phyloP scores from a whole-genome alignment of 2,329 filamentous ascomycete species.

The Sarocladiaceae sp. region DNA sequence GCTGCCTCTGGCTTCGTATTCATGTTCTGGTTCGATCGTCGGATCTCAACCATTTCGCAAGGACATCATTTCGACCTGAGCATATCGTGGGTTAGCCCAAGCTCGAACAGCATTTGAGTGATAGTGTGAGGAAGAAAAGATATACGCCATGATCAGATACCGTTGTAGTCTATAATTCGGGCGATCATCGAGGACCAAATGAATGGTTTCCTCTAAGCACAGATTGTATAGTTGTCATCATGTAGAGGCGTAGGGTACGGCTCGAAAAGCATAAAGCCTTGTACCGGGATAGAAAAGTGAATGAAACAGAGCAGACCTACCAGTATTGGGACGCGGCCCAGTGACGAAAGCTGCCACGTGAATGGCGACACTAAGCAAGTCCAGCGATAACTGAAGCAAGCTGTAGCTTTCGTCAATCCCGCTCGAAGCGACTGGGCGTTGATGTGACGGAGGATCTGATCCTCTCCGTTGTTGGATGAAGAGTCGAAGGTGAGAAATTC shows the following conservation, averaged over 20 bases:
- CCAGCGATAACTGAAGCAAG: too few species aligned
- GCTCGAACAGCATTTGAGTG: too few species aligned
- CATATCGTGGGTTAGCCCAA: slow-evolving; percentile 11
- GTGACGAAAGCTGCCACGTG: too few species aligned
- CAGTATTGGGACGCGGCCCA: too few species aligned
- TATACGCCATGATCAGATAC: slow-evolving; percentile 67
- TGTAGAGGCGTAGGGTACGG: slow-evolving; percentile 15
- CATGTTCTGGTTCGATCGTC: slow-evolving; percentile 1
- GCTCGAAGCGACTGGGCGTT: too few species aligned
- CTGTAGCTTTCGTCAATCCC: too few species aligned
- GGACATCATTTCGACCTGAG: slow-evolving; percentile 41
- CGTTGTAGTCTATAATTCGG: slow-evolving; percentile 85
- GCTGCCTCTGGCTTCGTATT: background rate
- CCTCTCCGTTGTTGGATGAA: too few species aligned
- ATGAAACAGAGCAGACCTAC: slow-evolving; percentile 15
- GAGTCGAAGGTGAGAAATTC: too few species aligned
- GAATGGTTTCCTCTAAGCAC: slow-evolving; percentile 54
- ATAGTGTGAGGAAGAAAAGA: slow-evolving; percentile 12
- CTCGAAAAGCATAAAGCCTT: too few species aligned
- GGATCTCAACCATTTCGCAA: slow-evolving; percentile 36
- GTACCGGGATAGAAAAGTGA: too few species aligned
- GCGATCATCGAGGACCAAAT: slow-evolving; percentile 55
- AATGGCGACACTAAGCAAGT: too few species aligned
- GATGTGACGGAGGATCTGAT: too few species aligned
- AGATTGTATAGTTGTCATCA: slow-evolving; percentile 55